Evolutionary conservation across 345 rosid genomes (phyloP), one percentile per base, ranked within the genome.

Genomic region (Hibiscus mutabilis): DNA sequence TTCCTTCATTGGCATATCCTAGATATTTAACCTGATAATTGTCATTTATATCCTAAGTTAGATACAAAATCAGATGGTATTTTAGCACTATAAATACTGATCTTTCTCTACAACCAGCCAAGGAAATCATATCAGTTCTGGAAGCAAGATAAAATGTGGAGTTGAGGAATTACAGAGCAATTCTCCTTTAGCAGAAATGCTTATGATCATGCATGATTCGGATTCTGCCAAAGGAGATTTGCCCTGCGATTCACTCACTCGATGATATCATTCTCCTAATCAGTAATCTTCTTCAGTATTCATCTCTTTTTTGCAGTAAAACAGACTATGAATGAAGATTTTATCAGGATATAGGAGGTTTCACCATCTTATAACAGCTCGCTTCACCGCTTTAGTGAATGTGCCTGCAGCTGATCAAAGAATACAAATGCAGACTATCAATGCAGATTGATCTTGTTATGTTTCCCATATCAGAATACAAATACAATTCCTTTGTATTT

Each of bases 181-280:
- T 2, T 55, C 80, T 77, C 70, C 80, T 68, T 77, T 73, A 61
- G 73, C 80, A 68, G 24, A 40, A 60, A 59, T 37, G 71, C 8
- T 55, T 33, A n/a, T 71, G 75, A 53, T 21, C 25, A 16, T 46
- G 53, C 78, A 53, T 75, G 21, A 61, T 71, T 71, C 22, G 37
- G 37, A 16, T 72, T 77, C 33, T 77, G 79, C 79, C 79, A 77
- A 72, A 52, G 76, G 73, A 67, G 76, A 77, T 49, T 77, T 77
- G 64, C 73, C 57, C 73, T 72, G 73, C 73, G 69, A 77, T 72
- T 77, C 65, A 60, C 69, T 72, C 69, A 11, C 79, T 13, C 67
- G 55, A 49, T 69, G 22, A 53, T 53, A 10, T 63, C 16, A 18
- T 46, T 66, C 46, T 37, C 10, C 1, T 64, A 53, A 21, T 13